Base-by-base conservation (phyloP, 1,284 basidiomycete species). In the Vanrija pseudolonga region DNA sequence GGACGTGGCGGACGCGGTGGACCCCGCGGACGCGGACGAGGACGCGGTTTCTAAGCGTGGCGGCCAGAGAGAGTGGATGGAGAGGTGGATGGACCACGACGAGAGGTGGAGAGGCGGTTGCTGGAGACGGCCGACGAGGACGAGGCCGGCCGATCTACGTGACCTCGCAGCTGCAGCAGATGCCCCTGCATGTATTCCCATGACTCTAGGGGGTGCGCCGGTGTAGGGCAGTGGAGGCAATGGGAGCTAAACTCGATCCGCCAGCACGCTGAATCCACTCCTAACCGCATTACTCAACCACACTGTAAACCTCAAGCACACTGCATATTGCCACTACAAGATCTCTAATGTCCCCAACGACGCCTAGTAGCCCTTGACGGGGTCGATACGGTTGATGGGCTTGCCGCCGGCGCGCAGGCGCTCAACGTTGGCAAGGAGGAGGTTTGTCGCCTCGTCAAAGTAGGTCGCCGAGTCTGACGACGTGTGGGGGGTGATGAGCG, bases 401-500 rank as follows among this genome's bases (percentile, higher is more conserved):
- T 63, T 57, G 9, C 66, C 65, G 2, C 72, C 73, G 11, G 56
- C 58, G 22, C 65, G 54, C 9, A 72, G 40, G 17, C 72, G 61
- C 66, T 74, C 56, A 9, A 76, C 68, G 53, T 76, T 78, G 50
- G 70, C 71, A 19, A 77, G 57, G 57, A 77, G 66, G 37, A 77
- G 62, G 45, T 78, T 74, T 38, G 61, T 61, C 2, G 62, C 73
- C 22, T 51, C 59, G 45, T 73, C 71, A 44, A 65, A 64, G 50
- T 73, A 69, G 2, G 65, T 66, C 51, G 67, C 64, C 12, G 70
- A 61, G 39, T 71, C 70, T 3, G 70, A 68, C 4, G 62, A 65
- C 32, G 66, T 64, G 53, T 76, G 74, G 4, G 73, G 70, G 4
- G 73, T 76, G 53, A 77, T 61, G 41, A 73, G 66, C 1, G 61